Evolutionary conservation across 768 basidiomycete species (phyloP).

Genomic region (Baorangia bicolor): DNA sequence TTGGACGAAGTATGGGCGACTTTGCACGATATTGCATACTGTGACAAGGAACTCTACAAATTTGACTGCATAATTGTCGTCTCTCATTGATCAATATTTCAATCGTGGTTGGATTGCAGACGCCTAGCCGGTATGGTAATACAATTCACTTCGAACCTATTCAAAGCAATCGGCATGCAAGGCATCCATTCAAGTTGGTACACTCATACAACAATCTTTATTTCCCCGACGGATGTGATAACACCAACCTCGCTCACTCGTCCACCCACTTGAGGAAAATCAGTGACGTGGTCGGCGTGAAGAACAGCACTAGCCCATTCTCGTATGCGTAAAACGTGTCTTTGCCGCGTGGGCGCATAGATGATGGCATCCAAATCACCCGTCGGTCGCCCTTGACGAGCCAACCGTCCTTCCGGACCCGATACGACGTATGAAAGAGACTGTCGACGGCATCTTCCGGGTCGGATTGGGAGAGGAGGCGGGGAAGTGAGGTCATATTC

Average conservation of each 20-base stretch:
- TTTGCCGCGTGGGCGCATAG: conserved; percentile 1
- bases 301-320: conserved; percentile 4
- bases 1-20: not conserved
- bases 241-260: not conserved
- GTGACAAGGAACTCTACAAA: not conserved
- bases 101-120: too few relatives aligned
- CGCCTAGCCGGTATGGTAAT: too few relatives aligned
- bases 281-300: not conserved
- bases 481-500: not conserved
- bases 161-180: too few relatives aligned
- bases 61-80: too few relatives aligned
- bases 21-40: not conserved
- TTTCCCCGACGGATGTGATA: not conserved
- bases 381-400: conserved; percentile 17
- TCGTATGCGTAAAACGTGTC: conserved; percentile 6
- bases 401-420: conserved; percentile 24
- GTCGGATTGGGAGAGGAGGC: too few relatives aligned
- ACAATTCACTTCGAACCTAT: too few relatives aligned
- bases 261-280: conserved; percentile 3
- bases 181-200: not conserved
- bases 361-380: conserved; percentile 14
- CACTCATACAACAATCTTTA: not conserved
- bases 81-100: too few relatives aligned
- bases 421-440: too few relatives aligned
- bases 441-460: too few relatives aligned